Evolutionary conservation across 2,329 filamentous ascomycete species (phyloP).

Genomic region (Alternaria viburni): DNA sequence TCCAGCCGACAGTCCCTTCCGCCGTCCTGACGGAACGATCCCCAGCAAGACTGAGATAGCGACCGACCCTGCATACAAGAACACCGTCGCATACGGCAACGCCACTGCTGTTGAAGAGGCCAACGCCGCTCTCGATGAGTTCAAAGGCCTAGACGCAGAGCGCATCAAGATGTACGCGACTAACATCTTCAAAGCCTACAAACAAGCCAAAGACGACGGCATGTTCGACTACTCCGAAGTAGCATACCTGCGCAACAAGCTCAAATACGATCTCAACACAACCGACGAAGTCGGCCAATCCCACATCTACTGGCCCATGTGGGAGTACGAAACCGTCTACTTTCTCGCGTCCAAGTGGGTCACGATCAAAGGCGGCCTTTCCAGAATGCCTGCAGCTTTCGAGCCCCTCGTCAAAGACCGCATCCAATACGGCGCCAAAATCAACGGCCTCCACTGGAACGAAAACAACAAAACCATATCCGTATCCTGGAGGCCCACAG

Average conservation of each 20-base stretch:
- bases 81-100: slow-evolving; percentile 16
- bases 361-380: slow-evolving; percentile 66
- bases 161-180: slow-evolving; percentile 46
- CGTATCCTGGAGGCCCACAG: slow-evolving; percentile 52
- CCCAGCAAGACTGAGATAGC: slow-evolving; percentile 14
- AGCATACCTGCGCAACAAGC: slow-evolving; percentile 54
- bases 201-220: slow-evolving; percentile 56
- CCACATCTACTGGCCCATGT: slow-evolving; percentile 54
- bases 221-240: slow-evolving; percentile 69
- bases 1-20: slow-evolving; percentile 40
- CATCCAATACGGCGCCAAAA: slow-evolving; percentile 60
- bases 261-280: slow-evolving; percentile 60
- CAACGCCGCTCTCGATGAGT: slow-evolving; percentile 16
- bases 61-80: slow-evolving; percentile 11
- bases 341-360: slow-evolving; percentile 63
- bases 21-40: slow-evolving; percentile 18
- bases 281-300: slow-evolving; percentile 48
- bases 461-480: slow-evolving; percentile 57
- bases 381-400: slow-evolving; percentile 65
- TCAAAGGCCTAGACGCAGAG: slow-evolving; percentile 15
- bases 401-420: slow-evolving; percentile 62
- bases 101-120: slow-evolving; percentile 17
- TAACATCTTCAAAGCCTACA: slow-evolving; percentile 59
- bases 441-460: slow-evolving; percentile 62
- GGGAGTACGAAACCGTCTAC: slow-evolving; percentile 58